Base-by-base conservation (phyloP, 495 filamentous ascomycete genomes). In the Xylaria palmicola region DNA sequence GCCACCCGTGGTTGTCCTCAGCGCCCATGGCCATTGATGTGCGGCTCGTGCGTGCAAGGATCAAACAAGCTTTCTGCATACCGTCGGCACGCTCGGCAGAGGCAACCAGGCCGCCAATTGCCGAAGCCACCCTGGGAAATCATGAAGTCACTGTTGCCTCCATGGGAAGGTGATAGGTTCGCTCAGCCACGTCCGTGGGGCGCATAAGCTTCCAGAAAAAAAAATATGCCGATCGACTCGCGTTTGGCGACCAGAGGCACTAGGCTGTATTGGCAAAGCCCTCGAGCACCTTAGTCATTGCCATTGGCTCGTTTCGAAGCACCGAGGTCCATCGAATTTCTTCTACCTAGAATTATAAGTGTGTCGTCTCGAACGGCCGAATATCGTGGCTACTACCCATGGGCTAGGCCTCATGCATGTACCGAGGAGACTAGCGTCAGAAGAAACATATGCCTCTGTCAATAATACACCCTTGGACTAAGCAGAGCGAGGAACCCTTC, bases 61-160 rank as follows among this genome's bases (percentile, higher is more conserved):
- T 56, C n/a, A 56, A 56, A 56, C 53, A 56, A 56, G 53, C 53
- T 56, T 56, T 56, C 39, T 27, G 13, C 30, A 29, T 32, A 32
- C 34, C 17, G 53, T 56, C 39, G 53, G 53, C 22, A 29, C 36
- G 53, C 17, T 43, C 53, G 53, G 53, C 24, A 44, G 27, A 13
- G 34, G 20, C 32, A 39, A 43, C 22, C 44, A 24, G 27, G 20
- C 13, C 20, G 53, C 26, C 39, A 40, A 56, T 29, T 56, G 53
- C 53, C 53, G 53, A 44, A 39, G 17, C 37, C 26, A 24, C 30
- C 22, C 37, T 30, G 6, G 39, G 53, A 34, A 44, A 40, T 15
- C 39, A 56, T 56, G 53, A 56, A 56, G 53, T 56, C 53, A 56
- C 20, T 17, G 2, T 34, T 44, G 6, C n/a, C 15, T 17, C n/a